Conservation (phyloP, 1,139 yeast genomes). For the Diutina rugosa region DNA sequence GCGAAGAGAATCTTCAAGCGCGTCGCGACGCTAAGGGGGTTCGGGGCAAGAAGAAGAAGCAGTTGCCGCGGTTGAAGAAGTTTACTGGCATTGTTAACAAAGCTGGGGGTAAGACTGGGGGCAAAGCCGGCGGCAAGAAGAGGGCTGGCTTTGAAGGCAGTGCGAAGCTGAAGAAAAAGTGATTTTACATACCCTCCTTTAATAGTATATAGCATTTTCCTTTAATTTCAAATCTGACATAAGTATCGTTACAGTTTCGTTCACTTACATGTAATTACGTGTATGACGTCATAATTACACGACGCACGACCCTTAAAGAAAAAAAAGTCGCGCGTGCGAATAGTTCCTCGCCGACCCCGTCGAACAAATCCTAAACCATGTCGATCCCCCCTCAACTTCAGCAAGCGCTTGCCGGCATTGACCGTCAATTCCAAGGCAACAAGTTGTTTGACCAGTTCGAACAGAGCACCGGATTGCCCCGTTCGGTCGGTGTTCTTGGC, state of each 20-base stretch:
- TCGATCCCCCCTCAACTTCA: neutral
- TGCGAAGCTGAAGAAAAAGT: constrained; percentile 16
- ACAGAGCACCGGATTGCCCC: constrained; percentile 62
- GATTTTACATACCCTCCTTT: neutral
- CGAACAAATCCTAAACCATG: neutral
- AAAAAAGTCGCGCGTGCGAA: neutral
- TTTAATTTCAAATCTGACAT: neutral
- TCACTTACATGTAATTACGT: neutral
- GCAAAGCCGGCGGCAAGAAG: constrained; percentile 17
- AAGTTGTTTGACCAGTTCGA: constrained; percentile 43
- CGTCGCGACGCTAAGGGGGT: constrained; percentile 73
- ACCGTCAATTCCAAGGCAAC: constrained; percentile 1
- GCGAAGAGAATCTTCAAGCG: constrained; percentile 79
- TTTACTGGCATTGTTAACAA: constrained; percentile 44
- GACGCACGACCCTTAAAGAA: neutral
- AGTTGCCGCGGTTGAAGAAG: constrained; percentile 36
- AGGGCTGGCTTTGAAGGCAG: constrained; percentile 50
- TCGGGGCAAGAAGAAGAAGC: constrained; percentile 52
- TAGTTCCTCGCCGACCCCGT: neutral
- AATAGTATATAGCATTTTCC: neutral
- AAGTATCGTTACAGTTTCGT: no score
- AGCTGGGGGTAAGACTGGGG: constrained; percentile 10
- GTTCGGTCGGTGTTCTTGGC: constrained; percentile 73
- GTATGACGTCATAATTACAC: neutral
- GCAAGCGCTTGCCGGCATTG: neutral